Evolutionary conservation across 1,284 basidiomycete species (phyloP).

Genomic region (Cutaneotrichosporon sp.): DNA sequence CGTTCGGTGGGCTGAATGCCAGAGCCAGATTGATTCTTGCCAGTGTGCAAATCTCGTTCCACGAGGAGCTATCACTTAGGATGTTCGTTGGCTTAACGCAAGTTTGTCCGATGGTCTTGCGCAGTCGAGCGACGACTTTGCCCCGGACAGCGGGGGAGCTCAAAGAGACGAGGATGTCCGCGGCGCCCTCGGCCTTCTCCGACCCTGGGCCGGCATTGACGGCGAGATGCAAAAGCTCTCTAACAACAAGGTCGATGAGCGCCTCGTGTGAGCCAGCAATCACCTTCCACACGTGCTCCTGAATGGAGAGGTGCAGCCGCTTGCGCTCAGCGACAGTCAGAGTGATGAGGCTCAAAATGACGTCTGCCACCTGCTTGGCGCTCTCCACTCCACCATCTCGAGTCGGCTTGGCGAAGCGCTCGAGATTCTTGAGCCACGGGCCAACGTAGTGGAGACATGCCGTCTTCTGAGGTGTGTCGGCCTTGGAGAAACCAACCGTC

Average conservation of each 20-base stretch:
- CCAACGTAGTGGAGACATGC: conserved; percentile 72
- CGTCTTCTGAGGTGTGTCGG: conserved; percentile 62
- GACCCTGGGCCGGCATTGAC: conserved; percentile 74
- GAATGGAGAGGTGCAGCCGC: conserved; percentile 61
- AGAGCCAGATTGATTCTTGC: conserved; percentile 67
- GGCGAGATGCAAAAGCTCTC: conserved; percentile 71
- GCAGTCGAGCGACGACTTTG: conserved; percentile 67
- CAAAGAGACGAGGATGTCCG: conserved; percentile 66
- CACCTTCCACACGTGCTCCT: conserved; percentile 70
- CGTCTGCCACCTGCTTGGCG: conserved; percentile 58
- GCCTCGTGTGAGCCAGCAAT: conserved; percentile 62
- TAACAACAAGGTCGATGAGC: conserved; percentile 65
- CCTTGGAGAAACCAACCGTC: conserved; percentile 54
- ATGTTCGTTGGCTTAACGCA: conserved; percentile 59
- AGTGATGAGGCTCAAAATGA: conserved; percentile 68
- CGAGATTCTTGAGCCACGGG: conserved; percentile 79
- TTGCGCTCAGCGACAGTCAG: conserved; percentile 65
- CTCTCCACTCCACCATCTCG: conserved; percentile 45
- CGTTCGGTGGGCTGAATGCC: conserved; percentile 61
- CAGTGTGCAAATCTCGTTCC: conserved; percentile 77
- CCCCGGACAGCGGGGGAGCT: conserved; percentile 73
- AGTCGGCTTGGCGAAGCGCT: conserved; percentile 64
- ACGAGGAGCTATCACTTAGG: conserved; percentile 66
- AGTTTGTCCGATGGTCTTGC: conserved; percentile 72
- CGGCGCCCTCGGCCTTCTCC: conserved; percentile 66